Conservation (phyloP, 2,329 filamentous ascomycete genomes). For the Spiromastix sp. region DNA sequence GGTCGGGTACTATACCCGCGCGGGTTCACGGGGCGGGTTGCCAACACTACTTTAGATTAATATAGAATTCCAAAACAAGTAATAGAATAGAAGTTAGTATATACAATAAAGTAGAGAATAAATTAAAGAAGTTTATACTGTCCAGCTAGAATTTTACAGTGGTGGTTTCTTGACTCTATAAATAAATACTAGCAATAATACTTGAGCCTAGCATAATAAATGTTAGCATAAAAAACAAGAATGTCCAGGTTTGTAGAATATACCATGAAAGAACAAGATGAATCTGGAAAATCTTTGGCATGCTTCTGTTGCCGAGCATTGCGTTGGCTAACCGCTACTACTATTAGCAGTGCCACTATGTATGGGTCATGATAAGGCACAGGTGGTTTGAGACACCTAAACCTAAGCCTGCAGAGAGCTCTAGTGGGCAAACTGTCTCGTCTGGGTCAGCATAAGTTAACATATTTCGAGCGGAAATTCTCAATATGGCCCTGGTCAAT, state of each 20-base stretch:
- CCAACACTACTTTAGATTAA: too few species aligned
- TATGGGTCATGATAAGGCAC: slow-evolving; percentile 5
- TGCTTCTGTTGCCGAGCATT: neutral
- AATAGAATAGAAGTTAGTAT: too few species aligned
- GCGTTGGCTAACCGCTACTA: neutral
- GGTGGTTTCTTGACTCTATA: too few species aligned
- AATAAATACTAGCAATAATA: too few species aligned
- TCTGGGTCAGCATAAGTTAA: neutral
- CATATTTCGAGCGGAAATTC: neutral
- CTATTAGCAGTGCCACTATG: slow-evolving; percentile 6
- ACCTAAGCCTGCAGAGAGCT: neutral
- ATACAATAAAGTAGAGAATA: too few species aligned
- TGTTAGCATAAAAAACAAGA: neutral
- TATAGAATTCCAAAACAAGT: too few species aligned
- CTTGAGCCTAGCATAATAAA: neutral
- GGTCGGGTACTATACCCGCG: too few species aligned
- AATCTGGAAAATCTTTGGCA: neutral
- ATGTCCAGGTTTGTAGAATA: neutral
- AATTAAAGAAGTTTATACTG: too few species aligned
- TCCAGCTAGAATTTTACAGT: too few species aligned
- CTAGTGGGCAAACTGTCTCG: neutral
- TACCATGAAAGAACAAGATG: neutral
- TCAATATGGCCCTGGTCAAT: neutral
- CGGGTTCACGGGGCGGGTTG: too few species aligned
- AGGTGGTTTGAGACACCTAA: neutral